A percentile compares a stretch with the other conserved stretches of the same genome.
phyloP scores from a whole-genome alignment of 768 basidiomycete species.

The Boletus sp. region DNA sequence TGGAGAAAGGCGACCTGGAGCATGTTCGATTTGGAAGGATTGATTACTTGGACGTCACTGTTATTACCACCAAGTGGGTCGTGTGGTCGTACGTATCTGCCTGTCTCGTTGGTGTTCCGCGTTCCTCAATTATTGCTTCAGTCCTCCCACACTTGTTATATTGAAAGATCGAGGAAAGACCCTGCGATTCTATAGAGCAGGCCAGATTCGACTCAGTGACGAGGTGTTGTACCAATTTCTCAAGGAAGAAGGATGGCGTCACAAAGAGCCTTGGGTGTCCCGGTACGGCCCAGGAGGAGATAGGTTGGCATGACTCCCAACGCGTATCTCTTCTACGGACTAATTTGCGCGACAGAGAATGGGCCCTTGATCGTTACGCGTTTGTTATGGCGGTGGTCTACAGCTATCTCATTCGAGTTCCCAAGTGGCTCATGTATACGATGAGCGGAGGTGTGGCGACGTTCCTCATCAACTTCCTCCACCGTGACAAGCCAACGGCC shows the following conservation, averaged over 20 bases:
- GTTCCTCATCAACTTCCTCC: constrained; percentile 64
- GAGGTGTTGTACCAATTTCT: constrained; percentile 68
- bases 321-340: not conserved
- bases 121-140: constrained; percentile 28
- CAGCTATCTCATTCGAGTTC: constrained; percentile 50
- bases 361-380: constrained; percentile 60
- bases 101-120: not conserved
- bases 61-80: constrained; percentile 81
- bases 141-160: constrained; percentile 76
- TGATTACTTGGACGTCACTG: constrained; percentile 84
- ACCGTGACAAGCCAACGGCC: constrained; percentile 32
- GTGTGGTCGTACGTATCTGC: constrained; percentile 69
- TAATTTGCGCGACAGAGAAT: constrained; percentile 51
- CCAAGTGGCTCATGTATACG: constrained; percentile 72
- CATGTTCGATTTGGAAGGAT: constrained; percentile 82
- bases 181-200: constrained; percentile 77
- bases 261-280: constrained; percentile 66
- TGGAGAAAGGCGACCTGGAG: constrained; percentile 58
- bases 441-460: constrained; percentile 65
- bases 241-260: constrained; percentile 58
- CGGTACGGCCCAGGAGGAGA: constrained; percentile 74
- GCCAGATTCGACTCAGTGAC: constrained; percentile 56
- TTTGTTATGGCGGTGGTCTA: constrained; percentile 50
- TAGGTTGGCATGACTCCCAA: constrained; percentile 42
- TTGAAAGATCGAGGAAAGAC: constrained; percentile 68